These are phyloP conservation scores for Brassica juncea DNA, from an alignment of 345 rosid genomes.

Conservation along the genomic window DNA sequence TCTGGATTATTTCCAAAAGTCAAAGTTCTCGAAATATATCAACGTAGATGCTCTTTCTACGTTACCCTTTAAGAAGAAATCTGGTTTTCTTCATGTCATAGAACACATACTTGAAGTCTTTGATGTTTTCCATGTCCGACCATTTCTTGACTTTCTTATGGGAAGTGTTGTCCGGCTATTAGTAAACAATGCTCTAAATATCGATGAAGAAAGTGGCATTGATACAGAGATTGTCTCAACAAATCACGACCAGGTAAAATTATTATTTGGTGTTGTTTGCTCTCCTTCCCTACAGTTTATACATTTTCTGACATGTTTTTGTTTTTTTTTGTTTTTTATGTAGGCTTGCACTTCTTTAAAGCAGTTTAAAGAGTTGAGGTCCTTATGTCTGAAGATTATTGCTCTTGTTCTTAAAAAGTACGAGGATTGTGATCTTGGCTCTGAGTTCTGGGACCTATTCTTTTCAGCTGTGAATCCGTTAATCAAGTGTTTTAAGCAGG, in stretches of 20 bases:
- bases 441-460: constrained; percentile 78
- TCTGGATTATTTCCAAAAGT: constrained; percentile 44
- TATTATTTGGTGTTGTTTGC: not conserved
- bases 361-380: constrained; percentile 76
- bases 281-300: too few relatives aligned
- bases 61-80: constrained; percentile 61
- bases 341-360: constrained; percentile 50
- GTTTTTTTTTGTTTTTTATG: not conserved
- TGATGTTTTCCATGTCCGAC: constrained; percentile 61
- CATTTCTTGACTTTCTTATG: constrained; percentile 74
- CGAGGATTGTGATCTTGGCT: constrained; percentile 67
- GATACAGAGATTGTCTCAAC: constrained; percentile 31
- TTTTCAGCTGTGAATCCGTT: constrained; percentile 66
- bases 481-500: constrained; percentile 70
- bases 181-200: constrained; percentile 46
- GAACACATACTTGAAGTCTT: constrained; percentile 62
- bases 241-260: constrained; percentile 50
- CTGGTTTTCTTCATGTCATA: constrained; percentile 76
- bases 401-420: constrained; percentile 64
- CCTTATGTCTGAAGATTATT: constrained; percentile 67
- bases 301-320: too few relatives aligned
- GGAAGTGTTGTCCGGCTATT: constrained; percentile 74
- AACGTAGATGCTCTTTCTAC: constrained; percentile 50
- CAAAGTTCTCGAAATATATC: constrained; percentile 50
- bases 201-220: constrained; percentile 42